A percentile compares a stretch with the other conserved stretches of the same genome.
These are phyloP conservation scores for Cercospora sesami DNA, from an alignment of 2,329 filamentous ascomycete species.

Conservation along the genomic window DNA sequence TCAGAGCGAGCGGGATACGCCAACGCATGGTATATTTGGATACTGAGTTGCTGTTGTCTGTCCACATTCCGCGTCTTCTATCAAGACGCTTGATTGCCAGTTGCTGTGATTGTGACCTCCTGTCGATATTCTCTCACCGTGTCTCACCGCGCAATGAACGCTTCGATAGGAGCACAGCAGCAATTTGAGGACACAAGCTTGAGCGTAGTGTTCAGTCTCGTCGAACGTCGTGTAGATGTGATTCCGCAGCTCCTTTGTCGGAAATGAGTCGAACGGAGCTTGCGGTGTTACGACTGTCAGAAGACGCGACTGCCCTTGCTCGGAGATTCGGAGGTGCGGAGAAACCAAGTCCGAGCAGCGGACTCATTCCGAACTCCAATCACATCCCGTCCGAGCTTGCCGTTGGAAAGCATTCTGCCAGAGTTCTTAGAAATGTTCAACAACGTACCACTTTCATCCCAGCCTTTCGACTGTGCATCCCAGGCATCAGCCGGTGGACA, in stretches of 20 bases:
- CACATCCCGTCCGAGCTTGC: neutral
- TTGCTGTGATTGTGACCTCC: too few relatives aligned
- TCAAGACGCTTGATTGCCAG: too few relatives aligned
- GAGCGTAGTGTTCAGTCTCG: neutral
- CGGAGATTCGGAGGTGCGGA: conserved; percentile 4
- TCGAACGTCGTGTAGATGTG: neutral
- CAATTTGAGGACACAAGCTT: neutral
- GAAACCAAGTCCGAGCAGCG: neutral
- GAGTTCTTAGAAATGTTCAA: conserved; percentile 3
- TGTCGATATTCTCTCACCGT: too few relatives aligned
- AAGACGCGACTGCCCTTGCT: neutral
- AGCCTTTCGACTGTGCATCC: neutral
- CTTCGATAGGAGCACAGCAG: too few relatives aligned
- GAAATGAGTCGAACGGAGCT: neutral
- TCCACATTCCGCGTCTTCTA: too few relatives aligned
- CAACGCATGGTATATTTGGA: neutral
- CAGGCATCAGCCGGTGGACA: neutral
- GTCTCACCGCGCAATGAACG: too few relatives aligned
- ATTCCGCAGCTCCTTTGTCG: neutral
- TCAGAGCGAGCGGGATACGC: neutral
- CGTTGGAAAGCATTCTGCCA: neutral
- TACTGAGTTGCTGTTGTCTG: neutral
- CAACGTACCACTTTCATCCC: neutral
- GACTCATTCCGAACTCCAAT: neutral
- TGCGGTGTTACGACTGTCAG: neutral